Evolutionary conservation across 1,284 basidiomycete genomes (phyloP).

Genomic region (Melampsora medusae): DNA sequence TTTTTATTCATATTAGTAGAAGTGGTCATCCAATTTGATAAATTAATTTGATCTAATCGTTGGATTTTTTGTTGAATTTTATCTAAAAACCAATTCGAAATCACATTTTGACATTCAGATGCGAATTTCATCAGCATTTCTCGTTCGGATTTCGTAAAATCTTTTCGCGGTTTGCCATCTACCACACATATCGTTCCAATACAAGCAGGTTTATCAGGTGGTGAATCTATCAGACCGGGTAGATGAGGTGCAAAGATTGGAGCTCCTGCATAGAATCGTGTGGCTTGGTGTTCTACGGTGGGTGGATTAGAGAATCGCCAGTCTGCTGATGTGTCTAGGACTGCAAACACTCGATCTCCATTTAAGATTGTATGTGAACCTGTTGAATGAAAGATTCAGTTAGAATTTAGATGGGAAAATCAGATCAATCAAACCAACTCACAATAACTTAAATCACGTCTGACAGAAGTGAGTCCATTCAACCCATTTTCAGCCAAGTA

Average conservation of each 20-base stretch:
- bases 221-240: constrained; percentile 24
- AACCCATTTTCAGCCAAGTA: constrained; percentile 49
- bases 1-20: too few species aligned
- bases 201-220: constrained; percentile 10
- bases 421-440: neutral
- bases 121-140: constrained; percentile 47
- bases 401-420: neutral
- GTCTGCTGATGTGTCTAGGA: constrained; percentile 35
- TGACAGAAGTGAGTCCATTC: constrained; percentile 19
- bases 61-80: constrained; percentile 25
- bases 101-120: constrained; percentile 46
- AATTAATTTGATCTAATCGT: neutral
- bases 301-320: constrained; percentile 42
- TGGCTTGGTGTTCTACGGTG: constrained; percentile 18
- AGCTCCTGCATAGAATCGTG: constrained; percentile 43
- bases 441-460: constrained; percentile 30
- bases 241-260: constrained; percentile 43
- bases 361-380: constrained; percentile 43
- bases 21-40: neutral
- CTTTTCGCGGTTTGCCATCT: constrained; percentile 48
- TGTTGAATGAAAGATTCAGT: neutral
- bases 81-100: constrained; percentile 47
- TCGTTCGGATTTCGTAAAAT: constrained; percentile 48
- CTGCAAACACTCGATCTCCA: constrained; percentile 29
- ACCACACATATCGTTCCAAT: constrained; percentile 52